Base-by-base conservation (phyloP, 2,329 filamentous ascomycete species). In the Achaetomium macrosporum region DNA sequence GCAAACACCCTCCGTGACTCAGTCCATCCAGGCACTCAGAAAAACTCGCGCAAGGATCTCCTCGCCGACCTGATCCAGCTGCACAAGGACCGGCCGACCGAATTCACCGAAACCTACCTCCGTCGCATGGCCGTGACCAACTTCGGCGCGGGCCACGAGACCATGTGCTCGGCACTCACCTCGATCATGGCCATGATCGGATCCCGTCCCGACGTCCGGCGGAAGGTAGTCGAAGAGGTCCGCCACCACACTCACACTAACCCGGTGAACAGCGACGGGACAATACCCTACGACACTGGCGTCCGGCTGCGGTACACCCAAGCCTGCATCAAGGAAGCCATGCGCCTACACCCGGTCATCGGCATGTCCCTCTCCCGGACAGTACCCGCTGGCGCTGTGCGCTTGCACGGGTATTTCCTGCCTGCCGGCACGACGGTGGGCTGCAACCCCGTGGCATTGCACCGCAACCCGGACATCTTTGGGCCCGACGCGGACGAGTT, bases 121-220 rank as follows among this genome's bases (percentile, higher is more conserved):
- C 71, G 73, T 2, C 74, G 76, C 29, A 75, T 79, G 68, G 75
- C 74, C 2, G 68, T 78, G 2, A 79, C 77, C 2, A 80, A 80
- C 56, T 79, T 80, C 57, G 77, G 77, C 11, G 77, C 77, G 1
- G 77, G 77, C 0, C 77, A 80, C 54, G 77, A 80, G 59, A 80
- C 77, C 0, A 70, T 78, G 67, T 75, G 75, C 11, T 76, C 76
- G 1, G 76, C 77, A 0, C 60, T 80, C 7, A 79, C 76, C 0
- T 73, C 77, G 3, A 66, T 71, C 19, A 61, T 81, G 43, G 66
- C 73, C 43, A 71, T 77, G 68, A 66, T 81, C 20, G 75, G 69
- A 1, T 69, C 70, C 0, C 68, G 75, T 30, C 37, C 59, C 0
- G 58, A 62, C 0, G 63, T 70, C 0, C 71, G 73, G 40, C 20